Evolutionary conservation across 352 stramenopile species (phyloP), one percentile per base, ranked within the genome.

Genomic region (Globisporangium solare): DNA sequence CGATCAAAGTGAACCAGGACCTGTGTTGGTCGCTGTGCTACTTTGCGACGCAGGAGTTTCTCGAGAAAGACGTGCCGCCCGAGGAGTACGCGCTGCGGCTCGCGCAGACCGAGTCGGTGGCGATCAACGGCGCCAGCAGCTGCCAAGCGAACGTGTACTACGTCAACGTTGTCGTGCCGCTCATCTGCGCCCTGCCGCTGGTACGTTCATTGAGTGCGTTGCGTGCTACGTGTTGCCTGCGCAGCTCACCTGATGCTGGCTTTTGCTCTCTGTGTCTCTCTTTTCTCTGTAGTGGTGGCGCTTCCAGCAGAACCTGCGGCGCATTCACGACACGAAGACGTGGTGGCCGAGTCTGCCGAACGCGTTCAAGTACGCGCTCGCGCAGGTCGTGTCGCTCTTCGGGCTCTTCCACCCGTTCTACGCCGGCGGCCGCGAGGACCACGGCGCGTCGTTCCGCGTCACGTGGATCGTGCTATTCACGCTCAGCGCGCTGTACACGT

Each of bases 291-390:
- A 74, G 50, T 98, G 95, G 88, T 96, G 97, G 70, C 88, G 96
- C 27, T 98, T 99, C 69, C 90, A 98, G 50, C 96, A 99, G 80
- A 99, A 93, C 67, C 68, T 99, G 17, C 85, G 96, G 31, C 82
- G 94, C 54, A 97, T 98, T 57, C 83, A 96, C 49, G 95, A 99
- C 74, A 98, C 94, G 22, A 83, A 95, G 55, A 91, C 95, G 54
- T 95, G 96, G 72, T 98, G 94, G 71, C 96, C 97, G 3, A 95
- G 98, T 63, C 74, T 99, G 14, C 86, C 93, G 2, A 99, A 99
- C 66, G 92, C 90, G 21, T 87, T 92, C 65, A 99, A 99, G 71
- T 99, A 99, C 70, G 83, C 81, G 10, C 69, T 96, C 0, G 81
- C 85, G 6, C 81, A 95, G 50, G 78, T 94, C 22, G 81, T 96